Base-by-base conservation (phyloP, 768 basidiomycete genomes). In the Kwoniella dendrophila region DNA sequence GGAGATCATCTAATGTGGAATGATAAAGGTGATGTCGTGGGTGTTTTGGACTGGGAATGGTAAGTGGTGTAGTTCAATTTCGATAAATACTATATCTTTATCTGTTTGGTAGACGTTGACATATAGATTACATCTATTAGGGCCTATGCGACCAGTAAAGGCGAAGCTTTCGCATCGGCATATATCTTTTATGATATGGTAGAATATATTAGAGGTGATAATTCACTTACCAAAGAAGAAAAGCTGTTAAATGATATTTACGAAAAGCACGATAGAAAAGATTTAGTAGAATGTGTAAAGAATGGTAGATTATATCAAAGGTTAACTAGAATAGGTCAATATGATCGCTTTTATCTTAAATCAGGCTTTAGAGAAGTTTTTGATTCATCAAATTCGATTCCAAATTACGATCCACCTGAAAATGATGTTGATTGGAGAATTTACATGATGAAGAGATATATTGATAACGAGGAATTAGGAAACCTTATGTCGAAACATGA, bases 41-140 rank as follows among this genome's bases (percentile, higher is more conserved):
- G 70, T 14, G 63, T 78, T 38, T 68, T 79, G 40, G 71, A 79
- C 53, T 78, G 78, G 78, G 78, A 79, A 49, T 72, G 64, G 64
- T 65, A 24, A 41, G 64, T 40, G 11, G n/a, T n/a, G n/a, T n/a
- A n/a, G n/a, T n/a, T n/a, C n/a, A n/a, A n/a, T n/a, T n/a, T n/a
- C n/a, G n/a, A n/a, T n/a, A n/a, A n/a, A n/a, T n/a, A n/a, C n/a
- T n/a, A n/a, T n/a, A n/a, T n/a, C n/a, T n/a, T n/a, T n/a, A n/a
- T n/a, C n/a, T n/a, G n/a, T n/a, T n/a, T n/a, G n/a, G n/a, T n/a
- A n/a, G n/a, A n/a, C n/a, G n/a, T n/a, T n/a, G n/a, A n/a, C n/a
- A n/a, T n/a, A n/a, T n/a, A n/a, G n/a, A n/a, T n/a, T n/a, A n/a
- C 36, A 38, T 38, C 32, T 36, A 11, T 26, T n/a, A 66, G 64